Evolutionary conservation across 768 basidiomycete genomes (phyloP).

Genomic region (Pluteus cervinus): DNA sequence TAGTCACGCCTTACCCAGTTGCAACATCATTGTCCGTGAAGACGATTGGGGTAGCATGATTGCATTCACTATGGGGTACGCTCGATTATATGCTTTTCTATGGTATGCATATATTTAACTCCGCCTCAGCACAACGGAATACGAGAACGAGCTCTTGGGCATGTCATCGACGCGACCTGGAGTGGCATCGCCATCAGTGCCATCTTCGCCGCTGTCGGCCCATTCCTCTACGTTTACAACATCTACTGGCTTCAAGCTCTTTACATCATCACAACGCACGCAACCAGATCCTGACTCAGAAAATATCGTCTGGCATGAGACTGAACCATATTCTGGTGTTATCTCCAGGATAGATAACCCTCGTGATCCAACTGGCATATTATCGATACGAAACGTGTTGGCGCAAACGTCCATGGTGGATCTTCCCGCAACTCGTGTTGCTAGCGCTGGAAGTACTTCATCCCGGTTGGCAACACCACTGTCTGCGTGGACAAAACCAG

Average conservation of each 20-base stretch:
- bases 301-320: conserved; percentile 51
- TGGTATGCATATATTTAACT: conserved; percentile 5
- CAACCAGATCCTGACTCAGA: conserved; percentile 59
- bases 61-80: conserved; percentile 66
- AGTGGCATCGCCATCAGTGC: conserved; percentile 14
- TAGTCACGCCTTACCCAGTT: conserved; percentile 61
- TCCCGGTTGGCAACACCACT: conserved; percentile 27
- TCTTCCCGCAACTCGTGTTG: conserved; percentile 7
- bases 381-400: conserved; percentile 58
- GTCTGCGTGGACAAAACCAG: conserved; percentile 51
- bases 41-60: conserved; percentile 77
- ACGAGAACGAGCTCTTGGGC: conserved; percentile 40
- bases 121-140: conserved; percentile 49
- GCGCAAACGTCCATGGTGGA: conserved; percentile 15
- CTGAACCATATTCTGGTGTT: conserved; percentile 53
- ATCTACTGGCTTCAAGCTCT: conserved; percentile 43
- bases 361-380: conserved; percentile 48
- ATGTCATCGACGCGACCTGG: conserved; percentile 25
- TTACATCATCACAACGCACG: conserved; percentile 30
- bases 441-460: too few relatives aligned
- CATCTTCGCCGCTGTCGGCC: conserved; percentile 14
- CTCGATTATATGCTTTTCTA: conserved; percentile 5
- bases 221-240: conserved; percentile 24
- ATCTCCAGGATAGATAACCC: conserved; percentile 61
- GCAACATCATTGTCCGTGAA: conserved; percentile 61